Base-by-base conservation (phyloP, 805 yeast genomes). In the Ogataea neopini region DNA sequence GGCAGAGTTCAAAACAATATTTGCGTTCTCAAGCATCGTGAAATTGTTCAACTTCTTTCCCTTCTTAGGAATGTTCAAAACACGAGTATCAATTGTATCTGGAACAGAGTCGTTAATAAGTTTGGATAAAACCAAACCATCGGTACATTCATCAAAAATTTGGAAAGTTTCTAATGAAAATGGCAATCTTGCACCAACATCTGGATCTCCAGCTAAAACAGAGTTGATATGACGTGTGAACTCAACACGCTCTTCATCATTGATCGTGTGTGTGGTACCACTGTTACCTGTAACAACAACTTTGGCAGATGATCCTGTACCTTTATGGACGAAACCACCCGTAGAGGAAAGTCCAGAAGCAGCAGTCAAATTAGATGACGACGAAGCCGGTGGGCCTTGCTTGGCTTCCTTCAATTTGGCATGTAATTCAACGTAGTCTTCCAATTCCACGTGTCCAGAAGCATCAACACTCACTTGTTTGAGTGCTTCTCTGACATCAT, bases 31-130 rank as follows among this genome's bases (percentile, higher is more conserved):
- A 56, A 87, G 80, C 83, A 95, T 92, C 55, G 91, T 94, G 76
- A 94, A 94, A 64, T 89, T 88, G 75, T 94, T 94, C 66, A 94
- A 78, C 14, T 79, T 70, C 70, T 88, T 91, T 50, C 86, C 86
- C 57, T 78, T 77, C 66, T 85, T 86, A 20, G 98, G 95, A 66
- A 84, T 74, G 69, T 94, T 94, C 64, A 94, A 79, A 14, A 94
- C 99, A 77, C 99, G 87, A 8, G 97, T 91, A 72, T 94, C 99
- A 60, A 94, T 94, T 9, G 99, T 94, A 70, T 94, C 97, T 7
- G 98, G 97, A 28, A 94, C 99, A 26, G 97, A 89, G 70, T 94
- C 99, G 67, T 94, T 94, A 67, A 94, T 90, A 64, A 94, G 83
- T 68, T 89, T 88, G 17, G 98, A 90, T 48, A 94, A 74, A 22